phyloP scores from a whole-genome alignment of 306 rosid species.

The Erythrophleum fordii region DNA sequence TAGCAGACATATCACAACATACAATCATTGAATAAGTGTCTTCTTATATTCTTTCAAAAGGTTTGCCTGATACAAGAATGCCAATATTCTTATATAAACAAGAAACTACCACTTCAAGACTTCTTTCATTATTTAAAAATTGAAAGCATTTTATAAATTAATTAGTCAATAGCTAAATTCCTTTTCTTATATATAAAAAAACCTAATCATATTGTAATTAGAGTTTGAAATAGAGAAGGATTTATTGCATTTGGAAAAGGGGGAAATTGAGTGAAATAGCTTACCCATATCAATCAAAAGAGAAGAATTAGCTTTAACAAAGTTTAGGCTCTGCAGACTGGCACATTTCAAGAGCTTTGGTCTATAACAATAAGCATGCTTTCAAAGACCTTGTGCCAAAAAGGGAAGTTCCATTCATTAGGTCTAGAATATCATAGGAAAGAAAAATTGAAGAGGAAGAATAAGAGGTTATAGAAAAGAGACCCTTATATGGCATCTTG shows the following conservation, averaged over 20 bases:
- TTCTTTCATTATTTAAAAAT: background rate
- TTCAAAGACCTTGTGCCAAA: background rate
- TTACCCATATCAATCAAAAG: slow-evolving; percentile 32
- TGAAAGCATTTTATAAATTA: background rate
- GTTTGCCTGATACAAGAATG: slow-evolving; percentile 38
- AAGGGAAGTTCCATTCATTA: background rate
- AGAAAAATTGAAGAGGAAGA: background rate
- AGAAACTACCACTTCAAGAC: background rate
- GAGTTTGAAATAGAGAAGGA: background rate
- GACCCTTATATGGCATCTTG: background rate
- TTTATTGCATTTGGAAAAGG: background rate
- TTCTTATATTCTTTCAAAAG: slow-evolving; percentile 19
- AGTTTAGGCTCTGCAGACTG: slow-evolving; percentile 21
- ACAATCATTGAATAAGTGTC: slow-evolving; percentile 38
- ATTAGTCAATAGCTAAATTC: background rate
- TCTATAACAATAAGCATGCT: slow-evolving; percentile 26
- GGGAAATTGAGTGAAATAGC: background rate
- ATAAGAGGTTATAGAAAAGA: background rate
- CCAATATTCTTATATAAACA: background rate
- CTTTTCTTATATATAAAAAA: background rate
- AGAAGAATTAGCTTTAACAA: slow-evolving; percentile 24
- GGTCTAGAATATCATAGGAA: background rate
- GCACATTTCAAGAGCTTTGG: slow-evolving; percentile 38
- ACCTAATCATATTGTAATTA: no score
- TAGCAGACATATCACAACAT: no score